Conservation (phyloP, 2,329 filamentous ascomycete genomes). For the Gliomastix tumulicola region DNA sequence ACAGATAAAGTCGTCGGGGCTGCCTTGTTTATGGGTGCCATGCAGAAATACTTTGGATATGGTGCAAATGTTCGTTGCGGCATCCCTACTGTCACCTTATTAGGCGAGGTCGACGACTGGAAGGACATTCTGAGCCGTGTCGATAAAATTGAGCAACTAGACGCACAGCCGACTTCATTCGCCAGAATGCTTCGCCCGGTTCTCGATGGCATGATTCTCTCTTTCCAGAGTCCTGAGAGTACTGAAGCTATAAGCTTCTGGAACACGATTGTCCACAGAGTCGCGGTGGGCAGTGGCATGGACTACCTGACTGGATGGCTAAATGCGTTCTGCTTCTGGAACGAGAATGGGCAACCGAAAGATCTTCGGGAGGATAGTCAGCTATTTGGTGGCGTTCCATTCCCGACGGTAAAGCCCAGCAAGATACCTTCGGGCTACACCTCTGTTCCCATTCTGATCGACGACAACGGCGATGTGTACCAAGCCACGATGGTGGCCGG, state of each 20-base stretch:
- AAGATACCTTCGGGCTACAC: neutral
- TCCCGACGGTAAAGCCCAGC: neutral
- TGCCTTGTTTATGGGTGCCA: conserved; percentile 42
- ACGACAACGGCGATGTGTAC: neutral
- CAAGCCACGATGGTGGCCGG: conserved; percentile 2
- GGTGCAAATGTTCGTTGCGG: conserved; percentile 27
- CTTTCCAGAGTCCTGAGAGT: conserved; percentile 21
- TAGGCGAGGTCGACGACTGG: conserved; percentile 40
- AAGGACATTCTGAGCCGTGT: conserved; percentile 19
- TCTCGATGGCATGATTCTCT: conserved; percentile 25
- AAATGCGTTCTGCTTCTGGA: conserved; percentile 1
- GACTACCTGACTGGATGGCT: conserved; percentile 2
- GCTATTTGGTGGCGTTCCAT: neutral
- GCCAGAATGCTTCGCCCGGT: conserved; percentile 25
- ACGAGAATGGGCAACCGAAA: neutral
- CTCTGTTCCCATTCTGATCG: neutral
- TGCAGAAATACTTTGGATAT: conserved; percentile 42
- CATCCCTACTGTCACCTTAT: conserved; percentile 43
- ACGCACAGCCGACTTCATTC: conserved; percentile 24
- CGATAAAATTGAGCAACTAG: conserved; percentile 19
- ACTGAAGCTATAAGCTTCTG: conserved; percentile 26
- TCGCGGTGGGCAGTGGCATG: neutral
- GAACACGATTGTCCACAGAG: conserved; percentile 12
- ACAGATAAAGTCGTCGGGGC: conserved; percentile 32
- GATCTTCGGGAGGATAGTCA: neutral